Evolutionary conservation across 148 eudicot species (phyloP), one percentile per base, ranked within the genome.

Genomic region (Fallopia convolvulus): DNA sequence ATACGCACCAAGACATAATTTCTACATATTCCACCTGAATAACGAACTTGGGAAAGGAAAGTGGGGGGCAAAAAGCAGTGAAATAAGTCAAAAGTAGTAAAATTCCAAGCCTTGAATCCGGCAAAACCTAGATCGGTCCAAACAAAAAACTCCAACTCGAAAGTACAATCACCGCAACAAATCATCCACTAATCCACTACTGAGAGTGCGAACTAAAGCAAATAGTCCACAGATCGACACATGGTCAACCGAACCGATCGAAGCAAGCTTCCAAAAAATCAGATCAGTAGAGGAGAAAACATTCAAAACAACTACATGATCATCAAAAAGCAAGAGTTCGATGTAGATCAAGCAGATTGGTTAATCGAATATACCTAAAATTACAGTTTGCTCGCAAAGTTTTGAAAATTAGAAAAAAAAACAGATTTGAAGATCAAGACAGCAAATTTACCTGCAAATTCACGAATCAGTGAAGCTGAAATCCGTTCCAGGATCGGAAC

Each of bases 391-490:
- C 44, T 46, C 23, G 32, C n/a, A 63, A 46, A 74, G 68, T 78
- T 7, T 21, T 7, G 48, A 44, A 60, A 76, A 46, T 4, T 3
- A 14, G 4, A 39, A 10, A 66, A 10, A 66, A 76, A 76, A 63
- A 36, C 70, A 76, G 26, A 78, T 72, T 72, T 50, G 48, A 80
- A 47, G 50, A 7, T 44, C 17, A 73, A 44, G 75, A 39, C 6
- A 73, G 55, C 8, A 44, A 73, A 84, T 68, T 84, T 77, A 88
- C 86, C 89, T 71, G 85, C 52, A 48, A 75, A 33, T 47, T 47
- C 40, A 50, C 55, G 60, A 49, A 79, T 77, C 71, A 71, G 53
- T 4, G 82, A 75, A 78, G 75, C 55, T 55, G 79, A 77, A 26
- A 70, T 39, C 79, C 63, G 56, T 66, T 68, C 77, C 72, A 79